phyloP scores from a whole-genome alignment of 352 stramenopile species.

The Aphanomyces cochlioides region DNA sequence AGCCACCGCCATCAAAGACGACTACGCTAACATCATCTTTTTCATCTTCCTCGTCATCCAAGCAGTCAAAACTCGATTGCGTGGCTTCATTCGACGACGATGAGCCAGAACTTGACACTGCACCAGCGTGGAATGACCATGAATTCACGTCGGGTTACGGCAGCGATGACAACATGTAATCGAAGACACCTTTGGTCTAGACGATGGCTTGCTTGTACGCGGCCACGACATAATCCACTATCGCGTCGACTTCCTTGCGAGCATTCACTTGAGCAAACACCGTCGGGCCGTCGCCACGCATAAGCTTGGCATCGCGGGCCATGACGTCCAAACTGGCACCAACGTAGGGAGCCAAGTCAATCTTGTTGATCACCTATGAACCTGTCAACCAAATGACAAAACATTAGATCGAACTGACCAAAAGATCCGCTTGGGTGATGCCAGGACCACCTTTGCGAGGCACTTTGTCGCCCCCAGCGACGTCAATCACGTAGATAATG shows the following conservation, averaged over 20 bases:
- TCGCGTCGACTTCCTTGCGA: constrained; percentile 83
- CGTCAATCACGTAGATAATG: constrained; percentile 99
- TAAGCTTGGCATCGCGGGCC: constrained; percentile 91
- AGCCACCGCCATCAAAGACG: no score
- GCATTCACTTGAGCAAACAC: constrained; percentile 96
- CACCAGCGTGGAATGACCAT: constrained; percentile 13
- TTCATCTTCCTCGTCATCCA: no score
- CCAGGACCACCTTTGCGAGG: constrained; percentile 96
- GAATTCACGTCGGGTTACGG: constrained; percentile 9
- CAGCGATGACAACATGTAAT: constrained; percentile 12
- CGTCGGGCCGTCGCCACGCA: constrained; percentile 91
- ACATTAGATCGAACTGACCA: constrained; percentile 41
- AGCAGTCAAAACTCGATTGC: constrained; percentile 6
- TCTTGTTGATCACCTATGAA: constrained; percentile 95
- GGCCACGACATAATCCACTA: constrained; percentile 71
- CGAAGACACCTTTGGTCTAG: not conserved
- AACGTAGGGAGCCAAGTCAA: constrained; percentile 95
- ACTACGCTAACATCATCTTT: no score
- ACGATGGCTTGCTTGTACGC: constrained; percentile 1
- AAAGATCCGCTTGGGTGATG: constrained; percentile 96
- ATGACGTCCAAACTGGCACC: constrained; percentile 94
- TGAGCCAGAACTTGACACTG: constrained; percentile 24
- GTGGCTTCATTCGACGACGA: constrained; percentile 21
- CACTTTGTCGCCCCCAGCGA: constrained; percentile 97
- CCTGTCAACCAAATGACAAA: not conserved